A percentile compares a stretch with the other conserved stretches of the same genome.
These are phyloP conservation scores for Ogataea trehalophila DNA, from an alignment of 805 yeast genomes.

Conservation along the genomic window DNA sequence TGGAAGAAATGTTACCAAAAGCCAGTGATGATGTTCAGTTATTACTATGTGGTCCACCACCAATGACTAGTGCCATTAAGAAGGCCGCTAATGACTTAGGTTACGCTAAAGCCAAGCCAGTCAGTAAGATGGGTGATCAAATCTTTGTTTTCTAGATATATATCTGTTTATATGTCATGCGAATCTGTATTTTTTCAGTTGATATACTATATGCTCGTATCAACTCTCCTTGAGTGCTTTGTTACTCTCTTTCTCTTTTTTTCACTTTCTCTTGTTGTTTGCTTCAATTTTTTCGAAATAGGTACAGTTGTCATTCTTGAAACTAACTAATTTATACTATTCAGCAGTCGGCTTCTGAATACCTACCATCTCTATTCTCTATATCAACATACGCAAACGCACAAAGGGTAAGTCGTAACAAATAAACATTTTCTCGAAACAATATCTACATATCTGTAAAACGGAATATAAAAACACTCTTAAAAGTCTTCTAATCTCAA, in stretches of 20 bases:
- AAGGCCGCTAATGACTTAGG: slow-evolving; percentile 73
- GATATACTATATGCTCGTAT: no score
- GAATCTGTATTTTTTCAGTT: no score
- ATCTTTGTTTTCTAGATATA: slow-evolving; percentile 67
- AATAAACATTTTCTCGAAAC: neutral
- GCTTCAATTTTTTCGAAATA: no score
- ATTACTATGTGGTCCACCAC: slow-evolving; percentile 91
- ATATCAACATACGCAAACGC: neutral
- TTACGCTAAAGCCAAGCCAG: slow-evolving; percentile 78
- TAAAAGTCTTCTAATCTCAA: slow-evolving; percentile 32
- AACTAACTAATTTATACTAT: no score
- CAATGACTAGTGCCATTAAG: slow-evolving; percentile 82
- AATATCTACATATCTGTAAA: neutral
- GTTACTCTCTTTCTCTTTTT: no score
- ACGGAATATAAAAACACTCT: neutral
- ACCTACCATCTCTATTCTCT: no score
- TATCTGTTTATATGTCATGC: neutral
- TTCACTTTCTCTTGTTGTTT: no score
- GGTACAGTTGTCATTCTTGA: no score
- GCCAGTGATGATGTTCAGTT: slow-evolving; percentile 60
- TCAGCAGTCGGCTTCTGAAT: no score
- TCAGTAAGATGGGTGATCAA: slow-evolving; percentile 85
- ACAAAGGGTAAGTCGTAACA: neutral
- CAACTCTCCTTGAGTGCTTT: no score
- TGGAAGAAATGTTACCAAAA: slow-evolving; percentile 59